phyloP scores from a whole-genome alignment of 768 basidiomycete species.

The Boletellus emodensis region DNA sequence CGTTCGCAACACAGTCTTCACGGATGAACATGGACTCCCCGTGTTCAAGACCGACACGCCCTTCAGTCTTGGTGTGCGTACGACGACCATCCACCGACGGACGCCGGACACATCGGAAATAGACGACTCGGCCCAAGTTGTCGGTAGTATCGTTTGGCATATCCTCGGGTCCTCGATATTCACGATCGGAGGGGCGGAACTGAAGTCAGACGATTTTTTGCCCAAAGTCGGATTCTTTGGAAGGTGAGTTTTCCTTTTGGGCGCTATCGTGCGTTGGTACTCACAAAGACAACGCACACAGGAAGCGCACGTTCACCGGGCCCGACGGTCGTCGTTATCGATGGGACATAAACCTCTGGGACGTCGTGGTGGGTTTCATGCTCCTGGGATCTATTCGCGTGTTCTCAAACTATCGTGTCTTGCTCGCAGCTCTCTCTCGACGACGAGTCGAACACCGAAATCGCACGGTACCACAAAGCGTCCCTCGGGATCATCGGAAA shows the following conservation, averaged over 20 bases:
- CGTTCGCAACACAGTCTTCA: constrained; percentile 27
- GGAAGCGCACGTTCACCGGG: constrained; percentile 29
- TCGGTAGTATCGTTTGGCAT: constrained; percentile 34
- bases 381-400: not conserved
- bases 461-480: constrained; percentile 21
- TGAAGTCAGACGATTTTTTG: constrained; percentile 24
- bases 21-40: constrained; percentile 24
- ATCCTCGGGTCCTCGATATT: constrained; percentile 29
- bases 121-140: constrained; percentile 20
- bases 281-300: not conserved
- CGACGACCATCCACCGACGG: constrained; percentile 20
- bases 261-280: too few relatives aligned
- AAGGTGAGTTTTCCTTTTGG: constrained; percentile 3
- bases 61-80: constrained; percentile 12
- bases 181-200: constrained; percentile 24
- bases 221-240: constrained; percentile 15
- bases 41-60: constrained; percentile 26
- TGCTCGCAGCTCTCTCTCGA: constrained; percentile 11
- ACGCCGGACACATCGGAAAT: not conserved
- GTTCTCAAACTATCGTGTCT: not conserved
- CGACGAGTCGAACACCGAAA: constrained; percentile 14
- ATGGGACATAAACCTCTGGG: constrained; percentile 23
- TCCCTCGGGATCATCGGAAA: constrained; percentile 25
- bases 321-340: constrained; percentile 31
- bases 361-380: constrained; percentile 13